Percentiles rank a stretch among this genome's conserved stretches.
Conservation (phyloP, 768 basidiomycete genomes). For the Rhizopogon roseolus region DNA sequence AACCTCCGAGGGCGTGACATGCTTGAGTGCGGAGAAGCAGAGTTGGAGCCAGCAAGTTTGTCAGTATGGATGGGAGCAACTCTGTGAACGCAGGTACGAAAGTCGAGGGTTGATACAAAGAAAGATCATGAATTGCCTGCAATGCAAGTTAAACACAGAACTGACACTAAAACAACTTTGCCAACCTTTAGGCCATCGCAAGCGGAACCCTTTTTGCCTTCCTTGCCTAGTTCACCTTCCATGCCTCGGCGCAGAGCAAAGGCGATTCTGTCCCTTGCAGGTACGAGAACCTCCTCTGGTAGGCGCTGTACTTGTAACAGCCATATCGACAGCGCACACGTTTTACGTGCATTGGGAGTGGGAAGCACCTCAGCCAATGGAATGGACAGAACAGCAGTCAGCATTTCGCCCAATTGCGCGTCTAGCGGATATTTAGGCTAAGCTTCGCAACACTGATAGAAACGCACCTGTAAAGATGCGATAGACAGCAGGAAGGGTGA, state of each 20-base stretch:
- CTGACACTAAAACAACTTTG: slow-evolving; percentile 5
- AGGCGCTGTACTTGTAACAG: slow-evolving; percentile 69
- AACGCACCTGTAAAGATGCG: slow-evolving; percentile 57
- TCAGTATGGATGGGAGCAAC: slow-evolving; percentile 58
- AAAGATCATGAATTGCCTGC: slow-evolving; percentile 72
- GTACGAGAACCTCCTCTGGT: slow-evolving; percentile 53
- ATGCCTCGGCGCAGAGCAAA: slow-evolving; percentile 71
- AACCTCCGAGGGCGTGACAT: slow-evolving; percentile 69
- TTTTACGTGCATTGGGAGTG: slow-evolving; percentile 84
- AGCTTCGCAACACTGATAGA: slow-evolving; percentile 4
- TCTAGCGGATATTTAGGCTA: slow-evolving; percentile 34
- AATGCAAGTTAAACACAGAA: slow-evolving; percentile 8
- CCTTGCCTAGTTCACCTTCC: slow-evolving; percentile 81
- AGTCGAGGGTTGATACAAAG: slow-evolving; percentile 53
- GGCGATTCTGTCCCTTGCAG: slow-evolving; percentile 63
- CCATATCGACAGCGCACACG: slow-evolving; percentile 74
- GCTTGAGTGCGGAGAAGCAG: slow-evolving; percentile 66
- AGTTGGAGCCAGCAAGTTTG: slow-evolving; percentile 60
- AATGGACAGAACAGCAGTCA: slow-evolving; percentile 65
- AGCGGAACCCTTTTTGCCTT: slow-evolving; percentile 81
- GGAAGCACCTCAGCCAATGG: slow-evolving; percentile 66
- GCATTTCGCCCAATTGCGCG: slow-evolving; percentile 50
- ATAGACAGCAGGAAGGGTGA: slow-evolving; percentile 55
- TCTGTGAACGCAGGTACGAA: slow-evolving; percentile 66
- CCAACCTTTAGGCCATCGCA: slow-evolving; percentile 74